Base-by-base conservation (phyloP, 768 basidiomycete genomes). In the Mycena haematopus region DNA sequence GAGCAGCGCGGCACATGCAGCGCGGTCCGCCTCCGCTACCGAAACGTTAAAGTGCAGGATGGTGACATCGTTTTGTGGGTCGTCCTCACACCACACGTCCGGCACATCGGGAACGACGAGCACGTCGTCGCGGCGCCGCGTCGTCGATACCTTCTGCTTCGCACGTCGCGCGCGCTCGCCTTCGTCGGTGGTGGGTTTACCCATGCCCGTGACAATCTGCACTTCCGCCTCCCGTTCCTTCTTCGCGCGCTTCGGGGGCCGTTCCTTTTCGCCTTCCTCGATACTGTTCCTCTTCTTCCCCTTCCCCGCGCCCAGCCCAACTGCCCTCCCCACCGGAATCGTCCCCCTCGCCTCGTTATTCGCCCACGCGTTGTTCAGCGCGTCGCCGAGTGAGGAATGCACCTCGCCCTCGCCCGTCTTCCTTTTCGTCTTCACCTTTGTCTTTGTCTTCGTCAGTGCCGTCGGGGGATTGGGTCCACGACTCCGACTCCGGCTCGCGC, bases 361-460 rank as follows among this genome's bases (percentile, higher is more conserved):
- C 44, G 54, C 40, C 58, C 53, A 65, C 22, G 63, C 58, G 2
- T 52, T 21, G 29, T 60, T 60, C 19, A 65, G 44, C 50, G 54
- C 63, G 14, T 49, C 63, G 4, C 33, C 58, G 2, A 65, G 33
- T 24, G 54, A 56, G 11, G 1, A 1, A 10, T 56, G 58, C 54
- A 56, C 50, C 62, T 51, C 50, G 15, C 15, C 35, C 31, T 17
- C 24, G 53, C 19, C 19, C 40, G 40, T 17, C 49, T n/a, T 40
- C 49, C 11, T 42, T 40, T 27, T 3, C 35, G 36, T 31, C 29
- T 5, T 57, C 45, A 17, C 24, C 14, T 35, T 46, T 9, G 17
- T 46, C 29, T 7, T 56, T 17, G 25, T 62, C 49, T 36, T 49
- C 38, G 27, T 35, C 51, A 5, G 14, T 13, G 22, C 21, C 21